These are phyloP conservation scores for Fragaria nilgerrensis DNA, from an alignment of 306 rosid species.

Conservation along the genomic window DNA sequence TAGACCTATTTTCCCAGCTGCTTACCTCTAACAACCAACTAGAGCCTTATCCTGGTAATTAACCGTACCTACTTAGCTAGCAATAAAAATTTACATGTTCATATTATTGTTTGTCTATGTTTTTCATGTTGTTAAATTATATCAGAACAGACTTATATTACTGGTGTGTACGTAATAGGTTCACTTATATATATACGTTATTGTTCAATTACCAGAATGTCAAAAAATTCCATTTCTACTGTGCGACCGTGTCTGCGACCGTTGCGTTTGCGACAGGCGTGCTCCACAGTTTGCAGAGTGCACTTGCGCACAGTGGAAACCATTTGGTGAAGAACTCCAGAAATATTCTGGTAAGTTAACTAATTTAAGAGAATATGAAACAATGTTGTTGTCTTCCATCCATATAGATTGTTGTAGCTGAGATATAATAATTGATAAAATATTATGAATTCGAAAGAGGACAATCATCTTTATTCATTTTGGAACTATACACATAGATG, in stretches of 20 bases:
- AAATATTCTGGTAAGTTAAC: neutral
- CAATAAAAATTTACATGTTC: neutral
- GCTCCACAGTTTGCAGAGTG: neutral
- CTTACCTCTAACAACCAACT: neutral
- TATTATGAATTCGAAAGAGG: neutral
- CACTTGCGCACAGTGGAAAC: neutral
- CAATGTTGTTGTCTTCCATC: neutral
- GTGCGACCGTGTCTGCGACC: neutral
- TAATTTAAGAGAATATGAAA: neutral
- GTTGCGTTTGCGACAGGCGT: neutral
- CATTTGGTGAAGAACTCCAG: neutral
- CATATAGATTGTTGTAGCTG: neutral
- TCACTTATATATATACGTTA: neutral
- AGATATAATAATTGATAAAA: neutral
- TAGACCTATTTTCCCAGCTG: neutral
- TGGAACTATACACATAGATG: neutral
- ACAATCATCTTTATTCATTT: neutral
- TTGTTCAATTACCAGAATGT: neutral
- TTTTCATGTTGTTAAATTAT: neutral
- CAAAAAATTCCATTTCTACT: neutral
- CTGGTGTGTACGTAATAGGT: neutral
- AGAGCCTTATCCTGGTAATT: neutral
- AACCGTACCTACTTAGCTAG: neutral
- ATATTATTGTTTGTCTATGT: neutral
- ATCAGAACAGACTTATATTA: neutral